phyloP scores from a whole-genome alignment of 129 eudicot genomes.

The Flaveria trinervia region DNA sequence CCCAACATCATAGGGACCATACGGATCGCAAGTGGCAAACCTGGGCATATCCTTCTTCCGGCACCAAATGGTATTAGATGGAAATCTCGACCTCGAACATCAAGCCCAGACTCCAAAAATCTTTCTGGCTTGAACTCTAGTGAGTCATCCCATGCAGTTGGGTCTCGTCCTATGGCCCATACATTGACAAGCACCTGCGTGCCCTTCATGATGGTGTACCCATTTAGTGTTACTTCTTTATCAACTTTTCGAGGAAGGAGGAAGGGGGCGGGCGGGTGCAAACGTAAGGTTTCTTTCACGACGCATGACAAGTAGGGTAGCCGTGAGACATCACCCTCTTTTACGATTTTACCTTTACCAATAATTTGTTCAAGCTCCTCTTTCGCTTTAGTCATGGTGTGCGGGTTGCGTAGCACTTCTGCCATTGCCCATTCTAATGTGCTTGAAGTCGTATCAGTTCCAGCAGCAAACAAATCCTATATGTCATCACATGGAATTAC shows the following conservation, averaged over 20 bases:
- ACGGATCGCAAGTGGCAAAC: constrained; percentile 38
- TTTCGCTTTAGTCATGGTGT: constrained; percentile 44
- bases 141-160: constrained; percentile 25
- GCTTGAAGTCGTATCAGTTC: constrained; percentile 70
- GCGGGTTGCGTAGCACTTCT: constrained; percentile 45
- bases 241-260: constrained; percentile 34
- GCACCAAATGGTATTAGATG: constrained; percentile 42
- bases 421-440: constrained; percentile 72
- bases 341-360: constrained; percentile 44
- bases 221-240: constrained; percentile 17
- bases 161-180: constrained; percentile 40
- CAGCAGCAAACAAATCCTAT: constrained; percentile 29
- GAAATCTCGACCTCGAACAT: constrained; percentile 30
- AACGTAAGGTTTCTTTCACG: constrained; percentile 47
- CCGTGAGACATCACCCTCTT: constrained; percentile 28
- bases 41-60: constrained; percentile 41
- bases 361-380: constrained; percentile 53
- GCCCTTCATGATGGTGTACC: constrained; percentile 29
- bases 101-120: constrained; percentile 20
- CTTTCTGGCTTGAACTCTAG: constrained; percentile 32
- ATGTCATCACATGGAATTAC: background rate
- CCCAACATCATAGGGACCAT: constrained; percentile 37
- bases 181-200: constrained; percentile 39
- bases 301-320: constrained; percentile 41
- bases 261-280: constrained; percentile 37